A percentile compares a stretch with the other conserved stretches of the same genome.
These are phyloP conservation scores for Pyrus hybrid DNA, from an alignment of 331 rosid species.

Conservation along the genomic window DNA sequence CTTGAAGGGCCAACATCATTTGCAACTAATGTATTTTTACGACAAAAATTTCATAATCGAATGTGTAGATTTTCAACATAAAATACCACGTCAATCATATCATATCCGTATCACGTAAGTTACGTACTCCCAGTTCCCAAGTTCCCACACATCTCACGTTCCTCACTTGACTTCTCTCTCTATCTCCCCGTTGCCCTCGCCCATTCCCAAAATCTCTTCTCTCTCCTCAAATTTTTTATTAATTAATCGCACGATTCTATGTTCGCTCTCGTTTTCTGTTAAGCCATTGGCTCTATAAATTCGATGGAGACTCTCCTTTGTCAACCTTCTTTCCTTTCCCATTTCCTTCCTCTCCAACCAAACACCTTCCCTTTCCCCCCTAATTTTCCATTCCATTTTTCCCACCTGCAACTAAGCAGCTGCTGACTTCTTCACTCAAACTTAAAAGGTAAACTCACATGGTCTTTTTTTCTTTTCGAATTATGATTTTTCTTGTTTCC, in stretches of 20 bases:
- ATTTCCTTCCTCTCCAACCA: neutral
- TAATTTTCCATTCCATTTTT: neutral
- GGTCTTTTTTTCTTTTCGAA: neutral
- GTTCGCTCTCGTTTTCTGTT: neutral
- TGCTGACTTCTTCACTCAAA: conserved; percentile 8
- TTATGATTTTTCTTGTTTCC: neutral
- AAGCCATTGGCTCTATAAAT: neutral
- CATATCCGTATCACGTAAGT: no score
- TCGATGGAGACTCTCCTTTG: neutral
- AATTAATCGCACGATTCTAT: neutral
- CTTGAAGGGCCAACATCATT: no score
- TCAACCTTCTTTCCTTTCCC: neutral
- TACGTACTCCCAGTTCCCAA: neutral
- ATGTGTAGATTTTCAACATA: no score
- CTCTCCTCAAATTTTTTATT: neutral
- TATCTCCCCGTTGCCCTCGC: neutral
- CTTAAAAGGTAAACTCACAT: neutral
- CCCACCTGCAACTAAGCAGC: neutral
- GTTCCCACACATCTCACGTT: neutral
- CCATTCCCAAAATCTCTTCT: neutral
- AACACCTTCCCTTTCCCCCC: neutral
- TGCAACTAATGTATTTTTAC: no score
- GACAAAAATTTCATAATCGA: no score
- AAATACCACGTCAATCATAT: accelerated
- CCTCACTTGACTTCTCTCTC: neutral